Percentiles rank a stretch among this genome's conserved stretches.
phyloP scores from a whole-genome alignment of 116 monocot species.

The Cymodocea nodosa region DNA sequence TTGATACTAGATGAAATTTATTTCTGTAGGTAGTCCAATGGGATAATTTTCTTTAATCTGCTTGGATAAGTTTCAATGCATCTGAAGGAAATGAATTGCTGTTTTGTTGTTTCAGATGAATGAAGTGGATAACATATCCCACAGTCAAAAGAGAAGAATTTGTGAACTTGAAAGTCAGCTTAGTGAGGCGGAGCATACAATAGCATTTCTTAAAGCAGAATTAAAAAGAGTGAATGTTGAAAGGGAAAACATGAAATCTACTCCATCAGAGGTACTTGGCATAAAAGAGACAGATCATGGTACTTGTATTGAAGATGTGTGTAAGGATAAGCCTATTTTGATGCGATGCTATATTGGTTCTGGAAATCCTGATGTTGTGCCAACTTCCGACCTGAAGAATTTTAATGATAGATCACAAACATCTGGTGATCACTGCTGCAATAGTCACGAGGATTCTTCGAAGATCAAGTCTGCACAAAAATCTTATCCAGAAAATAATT shows the following conservation, averaged over 20 bases:
- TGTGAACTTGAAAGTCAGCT: constrained; percentile 62
- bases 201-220: constrained; percentile 34
- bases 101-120: constrained; percentile 28
- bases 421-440: background rate
- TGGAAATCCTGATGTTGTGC: background rate
- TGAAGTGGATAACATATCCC: constrained; percentile 36
- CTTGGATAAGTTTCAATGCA: background rate
- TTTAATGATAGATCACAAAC: background rate
- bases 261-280: background rate
- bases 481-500: constrained; percentile 11
- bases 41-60: background rate
- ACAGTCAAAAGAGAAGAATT: constrained; percentile 39
- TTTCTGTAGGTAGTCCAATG: too few species aligned
- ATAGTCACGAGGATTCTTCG: constrained; percentile 3
- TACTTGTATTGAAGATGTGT: constrained; percentile 5
- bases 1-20: too few species aligned
- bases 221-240: constrained; percentile 33
- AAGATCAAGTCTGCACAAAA: constrained; percentile 12
- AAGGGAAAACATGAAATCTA: constrained; percentile 19
- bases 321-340: background rate
- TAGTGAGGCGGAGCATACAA: constrained; percentile 32
- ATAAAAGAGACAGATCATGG: constrained; percentile 8
- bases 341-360: background rate
- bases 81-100: background rate
- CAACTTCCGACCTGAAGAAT: constrained; percentile 4